Evolutionary conservation across 306 rosid genomes (phyloP), one percentile per base, ranked within the genome.

Genomic region (Medicago ruthenica): DNA sequence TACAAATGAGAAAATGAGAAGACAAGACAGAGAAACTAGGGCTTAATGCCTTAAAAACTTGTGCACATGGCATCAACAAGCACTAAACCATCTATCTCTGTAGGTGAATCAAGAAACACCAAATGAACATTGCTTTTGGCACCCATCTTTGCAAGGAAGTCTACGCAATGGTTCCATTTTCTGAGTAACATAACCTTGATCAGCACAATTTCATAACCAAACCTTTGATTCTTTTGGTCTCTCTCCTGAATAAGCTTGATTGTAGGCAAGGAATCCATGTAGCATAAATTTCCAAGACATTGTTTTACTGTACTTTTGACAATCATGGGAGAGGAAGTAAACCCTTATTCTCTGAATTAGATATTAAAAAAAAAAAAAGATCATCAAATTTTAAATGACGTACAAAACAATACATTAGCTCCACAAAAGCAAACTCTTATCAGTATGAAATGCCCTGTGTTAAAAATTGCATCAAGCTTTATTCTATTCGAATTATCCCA

Each of bases 401-500:
- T 64, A 14, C 71, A 48, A 31, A 41, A 76, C 68, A 55, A 48
- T 13, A 80, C 75, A 83, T 60, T 42, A 73, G 58, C 27, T 59
- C 69, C 77, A 48, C 55, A 58, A 13, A 54, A 18, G 8, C 15
- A 24, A 31, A 27, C 24, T 60, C 44, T 59, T 16, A 80, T 67
- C 45, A 74, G 76, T 76, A 71, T 45, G 34, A 61, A 79, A 55
- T 24, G 51, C 53, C 41, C 14, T 14, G 45, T 63, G 62, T 75
- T 18, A 50, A 47, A 51, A 54, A 62, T 20, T 76, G 27, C 22
- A 9, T 7, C 17, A 2, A 68, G 63, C 67, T 76, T 86, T 76
- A 95, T 83, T 90, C 93, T 34, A 96, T 88, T 47, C 96, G 92
- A 82, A 96, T 96, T 20, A 85, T 79, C 77, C 68, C 74, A 48